Conservation (phyloP, 1,284 basidiomycete species). For the Ustilago nuda region DNA sequence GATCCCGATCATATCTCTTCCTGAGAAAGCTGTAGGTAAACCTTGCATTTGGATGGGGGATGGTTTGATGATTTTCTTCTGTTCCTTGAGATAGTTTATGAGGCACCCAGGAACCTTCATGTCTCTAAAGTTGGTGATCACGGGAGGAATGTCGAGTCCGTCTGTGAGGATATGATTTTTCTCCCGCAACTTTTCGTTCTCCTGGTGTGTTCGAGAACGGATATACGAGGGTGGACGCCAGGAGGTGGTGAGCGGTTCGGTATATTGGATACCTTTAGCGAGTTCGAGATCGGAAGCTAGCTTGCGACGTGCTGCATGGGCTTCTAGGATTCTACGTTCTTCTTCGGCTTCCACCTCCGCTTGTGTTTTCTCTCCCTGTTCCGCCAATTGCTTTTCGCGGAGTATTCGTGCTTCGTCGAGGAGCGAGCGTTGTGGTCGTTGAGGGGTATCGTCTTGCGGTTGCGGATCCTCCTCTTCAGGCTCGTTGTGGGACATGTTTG, state of each 20-base stretch:
- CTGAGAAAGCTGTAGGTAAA: constrained; percentile 81
- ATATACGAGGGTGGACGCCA: constrained; percentile 91
- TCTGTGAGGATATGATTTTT: constrained; percentile 92
- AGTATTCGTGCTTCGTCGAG: constrained; percentile 72
- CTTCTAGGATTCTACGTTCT: constrained; percentile 89
- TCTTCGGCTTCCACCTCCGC: constrained; percentile 85
- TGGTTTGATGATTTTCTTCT: constrained; percentile 82
- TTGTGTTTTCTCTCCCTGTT: constrained; percentile 76
- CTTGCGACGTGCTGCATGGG: constrained; percentile 89
- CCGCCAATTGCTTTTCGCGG: constrained; percentile 78
- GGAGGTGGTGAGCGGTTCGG: constrained; percentile 85
- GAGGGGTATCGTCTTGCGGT: constrained; percentile 74
- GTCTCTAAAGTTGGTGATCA: constrained; percentile 91
- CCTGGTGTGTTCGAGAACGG: constrained; percentile 77
- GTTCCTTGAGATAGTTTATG: constrained; percentile 82
- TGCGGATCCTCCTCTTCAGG: constrained; percentile 31
- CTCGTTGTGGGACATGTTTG: constrained; percentile 3
- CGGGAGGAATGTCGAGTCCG: constrained; percentile 91
- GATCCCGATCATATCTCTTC: constrained; percentile 72
- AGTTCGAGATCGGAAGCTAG: constrained; percentile 91
- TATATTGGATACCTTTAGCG: constrained; percentile 90
- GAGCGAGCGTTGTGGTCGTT: constrained; percentile 73
- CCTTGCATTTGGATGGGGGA: constrained; percentile 98
- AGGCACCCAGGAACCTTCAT: constrained; percentile 95
- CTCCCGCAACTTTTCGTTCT: constrained; percentile 82